phyloP scores from a whole-genome alignment of 108 stramenopile genomes.

The Stephanodiscus triporus region DNA sequence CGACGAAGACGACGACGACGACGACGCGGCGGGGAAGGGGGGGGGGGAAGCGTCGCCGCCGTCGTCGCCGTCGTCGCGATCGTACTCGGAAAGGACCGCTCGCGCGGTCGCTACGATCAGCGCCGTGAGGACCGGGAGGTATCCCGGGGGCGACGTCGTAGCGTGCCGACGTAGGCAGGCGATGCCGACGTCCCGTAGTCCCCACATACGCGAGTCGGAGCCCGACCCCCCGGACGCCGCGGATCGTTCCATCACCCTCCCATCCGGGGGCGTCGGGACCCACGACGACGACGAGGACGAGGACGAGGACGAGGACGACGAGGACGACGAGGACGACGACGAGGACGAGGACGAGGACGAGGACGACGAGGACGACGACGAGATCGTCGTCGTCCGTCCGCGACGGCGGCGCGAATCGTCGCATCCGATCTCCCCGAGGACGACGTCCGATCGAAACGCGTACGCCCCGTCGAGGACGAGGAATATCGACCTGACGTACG shows the following conservation, averaged over 20 bases:
- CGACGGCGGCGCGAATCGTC: background rate
- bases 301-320: background rate
- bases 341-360: background rate
- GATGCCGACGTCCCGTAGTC: conserved; percentile 53
- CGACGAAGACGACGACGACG: conserved; percentile 8
- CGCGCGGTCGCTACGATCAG: conserved; percentile 36
- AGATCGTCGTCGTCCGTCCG: background rate
- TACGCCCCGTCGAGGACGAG: conserved; percentile 80
- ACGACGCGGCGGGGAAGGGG: conserved; percentile 5
- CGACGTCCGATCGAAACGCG: conserved; percentile 35
- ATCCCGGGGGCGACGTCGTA: conserved; percentile 5
- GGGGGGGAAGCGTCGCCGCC: background rate
- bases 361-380: background rate
- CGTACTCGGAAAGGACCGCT: conserved; percentile 42
- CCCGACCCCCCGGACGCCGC: conserved; percentile 5
- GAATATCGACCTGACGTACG: conserved; percentile 78
- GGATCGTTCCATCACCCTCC: conserved; percentile 38
- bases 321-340: conserved; percentile 1
- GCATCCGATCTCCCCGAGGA: conserved; percentile 17
- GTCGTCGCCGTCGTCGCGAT: background rate
- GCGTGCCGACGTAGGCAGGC: conserved; percentile 48
- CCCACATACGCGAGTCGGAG: conserved; percentile 36
- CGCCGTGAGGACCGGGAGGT: conserved; percentile 14
- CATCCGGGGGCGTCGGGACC: conserved; percentile 13
- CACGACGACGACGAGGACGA: background rate